phyloP scores from a whole-genome alignment of 352 stramenopile species.

The Discostella stelligera region DNA sequence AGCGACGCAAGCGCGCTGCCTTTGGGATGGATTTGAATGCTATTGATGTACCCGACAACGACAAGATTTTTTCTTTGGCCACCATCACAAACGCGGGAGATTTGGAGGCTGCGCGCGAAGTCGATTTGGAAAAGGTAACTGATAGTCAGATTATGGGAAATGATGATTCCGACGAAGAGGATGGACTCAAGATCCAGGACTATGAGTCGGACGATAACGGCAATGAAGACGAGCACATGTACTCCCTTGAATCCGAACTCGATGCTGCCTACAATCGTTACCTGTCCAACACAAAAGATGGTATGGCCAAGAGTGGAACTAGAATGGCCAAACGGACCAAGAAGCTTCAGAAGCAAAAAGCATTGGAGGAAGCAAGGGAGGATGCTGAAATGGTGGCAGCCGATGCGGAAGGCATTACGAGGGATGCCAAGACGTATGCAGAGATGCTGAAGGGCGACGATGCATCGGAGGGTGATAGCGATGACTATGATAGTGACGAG shows the following conservation, averaged over 20 bases:
- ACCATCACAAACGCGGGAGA: slow-evolving; percentile 65
- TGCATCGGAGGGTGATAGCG: slow-evolving; percentile 55
- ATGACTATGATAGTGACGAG: slow-evolving; percentile 62
- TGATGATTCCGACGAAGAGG: slow-evolving; percentile 46
- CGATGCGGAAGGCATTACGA: slow-evolving; percentile 47
- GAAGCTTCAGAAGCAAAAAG: slow-evolving; percentile 88
- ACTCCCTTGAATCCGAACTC: slow-evolving; percentile 71
- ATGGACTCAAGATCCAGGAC: slow-evolving; percentile 37
- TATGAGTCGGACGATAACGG: slow-evolving; percentile 64
- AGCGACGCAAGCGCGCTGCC: slow-evolving; percentile 68
- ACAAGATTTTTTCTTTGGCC: slow-evolving; percentile 85
- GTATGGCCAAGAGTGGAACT: slow-evolving; percentile 67
- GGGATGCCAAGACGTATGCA: slow-evolving; percentile 78
- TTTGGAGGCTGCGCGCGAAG: slow-evolving; percentile 79
- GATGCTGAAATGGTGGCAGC: slow-evolving; percentile 79
- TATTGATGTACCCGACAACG: slow-evolving; percentile 81
- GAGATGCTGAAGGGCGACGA: slow-evolving; percentile 78
- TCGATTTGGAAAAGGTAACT: slow-evolving; percentile 82
- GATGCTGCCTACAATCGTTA: slow-evolving; percentile 79
- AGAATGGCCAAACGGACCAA: slow-evolving; percentile 80
- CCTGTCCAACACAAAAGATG: slow-evolving; percentile 73
- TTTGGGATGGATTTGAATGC: slow-evolving; percentile 85
- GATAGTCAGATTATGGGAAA: slow-evolving; percentile 63
- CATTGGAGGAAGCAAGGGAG: slow-evolving; percentile 84
- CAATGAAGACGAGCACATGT: slow-evolving; percentile 70